Percentiles rank a stretch among this genome's conserved stretches.
phyloP scores from a whole-genome alignment of 176 grass and related monocot genomes.

The Bothriochloa decipiens region DNA sequence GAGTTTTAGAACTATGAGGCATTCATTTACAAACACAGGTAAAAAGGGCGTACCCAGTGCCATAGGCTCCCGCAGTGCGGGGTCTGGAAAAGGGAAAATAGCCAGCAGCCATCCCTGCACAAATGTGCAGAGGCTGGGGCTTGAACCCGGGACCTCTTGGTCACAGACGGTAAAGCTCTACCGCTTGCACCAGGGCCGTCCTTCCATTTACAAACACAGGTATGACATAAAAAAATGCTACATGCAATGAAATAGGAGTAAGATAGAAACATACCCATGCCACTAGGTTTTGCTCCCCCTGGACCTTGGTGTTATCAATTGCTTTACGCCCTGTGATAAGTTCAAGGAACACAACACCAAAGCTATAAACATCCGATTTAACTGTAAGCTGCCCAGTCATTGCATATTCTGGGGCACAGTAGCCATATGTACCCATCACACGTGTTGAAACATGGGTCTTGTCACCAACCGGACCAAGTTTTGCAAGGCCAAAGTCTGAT shows the following conservation, averaged over 20 bases:
- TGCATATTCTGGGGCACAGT: constrained; percentile 95
- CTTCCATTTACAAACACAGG: too few relatives aligned
- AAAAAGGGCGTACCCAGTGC: too few relatives aligned
- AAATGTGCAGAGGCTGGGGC: too few relatives aligned
- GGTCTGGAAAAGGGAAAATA: too few relatives aligned
- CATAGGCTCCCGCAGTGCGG: too few relatives aligned
- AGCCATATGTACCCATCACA: constrained; percentile 90
- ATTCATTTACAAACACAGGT: not conserved
- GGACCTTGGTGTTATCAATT: constrained; percentile 73
- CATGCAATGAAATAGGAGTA: constrained; percentile 27
- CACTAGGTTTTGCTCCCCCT: constrained; percentile 82
- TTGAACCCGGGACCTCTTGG: too few relatives aligned
- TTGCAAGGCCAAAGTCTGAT: constrained; percentile 90
- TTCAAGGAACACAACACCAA: constrained; percentile 91
- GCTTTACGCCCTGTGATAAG: constrained; percentile 88
- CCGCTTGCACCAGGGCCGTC: too few relatives aligned
- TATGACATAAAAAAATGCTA: not conserved
- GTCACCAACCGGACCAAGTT: constrained; percentile 90
- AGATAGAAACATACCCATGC: constrained; percentile 73
- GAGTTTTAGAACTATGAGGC: not conserved
- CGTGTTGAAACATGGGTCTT: constrained; percentile 94
- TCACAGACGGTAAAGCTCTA: too few relatives aligned
- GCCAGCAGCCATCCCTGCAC: too few relatives aligned
- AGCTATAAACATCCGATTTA: constrained; percentile 92
- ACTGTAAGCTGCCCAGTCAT: constrained; percentile 92